Conservation (phyloP, 257 asterid genomes). For the Ehretia macrophylla region DNA sequence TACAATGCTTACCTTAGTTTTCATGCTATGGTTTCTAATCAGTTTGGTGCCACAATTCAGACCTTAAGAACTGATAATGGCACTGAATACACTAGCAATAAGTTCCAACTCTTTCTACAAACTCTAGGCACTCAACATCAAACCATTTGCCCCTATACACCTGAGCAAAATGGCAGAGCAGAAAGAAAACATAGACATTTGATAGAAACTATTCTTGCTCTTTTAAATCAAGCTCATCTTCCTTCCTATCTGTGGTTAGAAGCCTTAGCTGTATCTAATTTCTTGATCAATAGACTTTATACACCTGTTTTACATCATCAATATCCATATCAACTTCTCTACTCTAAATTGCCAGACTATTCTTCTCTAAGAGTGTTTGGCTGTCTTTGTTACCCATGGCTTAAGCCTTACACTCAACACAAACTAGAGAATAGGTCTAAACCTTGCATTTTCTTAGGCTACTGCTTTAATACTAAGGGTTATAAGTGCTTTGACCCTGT, state of each 20-base stretch:
- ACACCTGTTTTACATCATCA: background rate
- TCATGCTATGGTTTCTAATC: background rate
- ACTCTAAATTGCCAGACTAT: background rate
- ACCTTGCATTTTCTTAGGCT: no score
- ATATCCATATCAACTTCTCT: background rate
- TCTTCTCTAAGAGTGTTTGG: background rate
- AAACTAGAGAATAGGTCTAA: no score
- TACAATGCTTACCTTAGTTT: background rate
- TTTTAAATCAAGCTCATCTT: background rate
- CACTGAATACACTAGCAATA: background rate
- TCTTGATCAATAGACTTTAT: background rate
- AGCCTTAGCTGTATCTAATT: background rate
- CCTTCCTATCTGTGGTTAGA: background rate
- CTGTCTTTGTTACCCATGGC: background rate
- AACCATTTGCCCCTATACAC: background rate
- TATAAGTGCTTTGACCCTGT: no score
- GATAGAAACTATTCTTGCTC: background rate
- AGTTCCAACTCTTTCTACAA: background rate
- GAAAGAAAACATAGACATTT: conserved; percentile 4
- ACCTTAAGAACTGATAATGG: background rate
- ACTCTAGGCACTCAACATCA: background rate
- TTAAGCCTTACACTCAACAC: no score
- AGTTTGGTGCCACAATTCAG: background rate
- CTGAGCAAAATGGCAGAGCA: background rate
- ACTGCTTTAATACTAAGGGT: no score